Evolutionary conservation across 2,329 filamentous ascomycete genomes (phyloP), one percentile per base, ranked within the genome.

Genomic region (Penicillium paneum): DNA sequence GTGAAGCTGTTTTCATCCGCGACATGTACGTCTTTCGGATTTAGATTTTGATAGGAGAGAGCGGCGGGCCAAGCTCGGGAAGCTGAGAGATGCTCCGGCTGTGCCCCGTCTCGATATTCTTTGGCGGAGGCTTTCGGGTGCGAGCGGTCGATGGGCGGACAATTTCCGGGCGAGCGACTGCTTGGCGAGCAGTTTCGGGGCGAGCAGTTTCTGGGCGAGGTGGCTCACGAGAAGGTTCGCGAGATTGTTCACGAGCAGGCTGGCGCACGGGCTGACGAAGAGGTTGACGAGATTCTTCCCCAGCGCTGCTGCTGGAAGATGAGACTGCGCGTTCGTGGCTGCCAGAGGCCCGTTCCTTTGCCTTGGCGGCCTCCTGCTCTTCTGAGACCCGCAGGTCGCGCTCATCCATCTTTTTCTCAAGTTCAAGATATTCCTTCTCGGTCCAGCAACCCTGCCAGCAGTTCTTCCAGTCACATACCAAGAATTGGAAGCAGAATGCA

Each of bases 381-480:
- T 65, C 60, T 10, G 58, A 60, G 8, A 58, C 59, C 29, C 55
- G 62, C 34, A 51, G 42, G 46, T 72, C 72, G 45, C 64, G 67
- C 49, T 70, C 72, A 35, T 72, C 66, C 58, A 71, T 68, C 54
- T 74, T 71, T 40, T 67, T 67, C 55, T 80, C 84, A 73, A 64
- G 76, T 63, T 89, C 84, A 34, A 91, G 86, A 67, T 83, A 93
- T 62, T 85, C 85, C 59, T 90, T 86, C 73, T 97, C 93, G 12
- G 89, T 95, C 78, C 87, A 91, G 77, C 93, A 97, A 8, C 93
- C 93, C 71, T 94, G 91, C 93, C 93, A 97, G 76, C 93, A 97
- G 64, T 95, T 88, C 64, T 91, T 87, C 93, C 93, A 97, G 70
- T 97, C 89, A 68, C 91, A 90, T 19, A 97, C 92, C 12, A 97